Conservation (phyloP, 805 yeast species). For the Teunomyces lycoperdinae region DNA sequence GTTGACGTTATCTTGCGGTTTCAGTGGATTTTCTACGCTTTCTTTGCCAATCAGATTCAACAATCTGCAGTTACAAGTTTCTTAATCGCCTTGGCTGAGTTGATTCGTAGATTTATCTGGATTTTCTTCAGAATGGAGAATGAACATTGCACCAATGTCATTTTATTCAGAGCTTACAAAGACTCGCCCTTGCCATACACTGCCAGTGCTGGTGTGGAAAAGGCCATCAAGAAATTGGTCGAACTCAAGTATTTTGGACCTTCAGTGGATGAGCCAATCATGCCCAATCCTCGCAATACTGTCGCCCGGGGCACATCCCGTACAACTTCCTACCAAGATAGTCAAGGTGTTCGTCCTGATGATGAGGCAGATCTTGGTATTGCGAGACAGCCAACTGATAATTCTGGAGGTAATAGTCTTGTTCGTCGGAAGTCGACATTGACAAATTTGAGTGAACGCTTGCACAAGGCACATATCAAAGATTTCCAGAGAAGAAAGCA, state of each 20-base stretch:
- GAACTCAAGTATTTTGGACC: conserved; percentile 23
- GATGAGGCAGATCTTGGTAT: conserved; percentile 13
- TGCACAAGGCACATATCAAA: conserved; percentile 76
- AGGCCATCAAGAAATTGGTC: conserved; percentile 35
- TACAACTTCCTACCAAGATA: neutral
- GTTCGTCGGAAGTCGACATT: conserved; percentile 33
- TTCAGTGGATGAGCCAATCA: neutral
- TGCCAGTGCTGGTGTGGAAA: conserved; percentile 31
- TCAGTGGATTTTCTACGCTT: conserved; percentile 89
- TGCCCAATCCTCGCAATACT: neutral
- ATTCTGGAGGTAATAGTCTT: conserved; percentile 6
- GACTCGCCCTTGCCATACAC: conserved; percentile 85
- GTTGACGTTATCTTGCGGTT: conserved; percentile 73
- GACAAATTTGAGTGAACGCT: conserved; percentile 47
- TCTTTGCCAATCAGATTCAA: conserved; percentile 71
- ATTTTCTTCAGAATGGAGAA: conserved; percentile 90
- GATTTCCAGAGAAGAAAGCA: conserved; percentile 73
- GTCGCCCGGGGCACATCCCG: neutral
- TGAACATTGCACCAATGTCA: conserved; percentile 91
- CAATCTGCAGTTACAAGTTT: conserved; percentile 89
- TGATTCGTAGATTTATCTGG: conserved; percentile 85
- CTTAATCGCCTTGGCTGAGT: conserved; percentile 76
- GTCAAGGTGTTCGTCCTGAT: neutral
- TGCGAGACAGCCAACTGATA: conserved; percentile 2
- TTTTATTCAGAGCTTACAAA: conserved; percentile 79